A percentile compares a stretch with the other conserved stretches of the same genome.
phyloP scores from a whole-genome alignment of 345 rosid species.

The Pelargonium nanum region DNA sequence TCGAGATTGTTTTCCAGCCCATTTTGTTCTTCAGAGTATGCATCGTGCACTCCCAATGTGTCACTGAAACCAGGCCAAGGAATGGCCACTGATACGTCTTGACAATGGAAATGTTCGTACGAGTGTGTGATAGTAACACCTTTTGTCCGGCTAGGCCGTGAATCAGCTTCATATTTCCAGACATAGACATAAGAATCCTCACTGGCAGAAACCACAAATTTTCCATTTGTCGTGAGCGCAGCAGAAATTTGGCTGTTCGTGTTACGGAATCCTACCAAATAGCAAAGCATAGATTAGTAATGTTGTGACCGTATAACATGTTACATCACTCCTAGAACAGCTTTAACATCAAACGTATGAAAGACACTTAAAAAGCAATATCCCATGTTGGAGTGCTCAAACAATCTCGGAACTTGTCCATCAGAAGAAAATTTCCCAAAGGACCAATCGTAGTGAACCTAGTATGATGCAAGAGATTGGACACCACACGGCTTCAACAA shows the following conservation, averaged over 20 bases:
- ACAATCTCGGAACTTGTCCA: no score
- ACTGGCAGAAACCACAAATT: slow-evolving; percentile 80
- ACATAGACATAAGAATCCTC: slow-evolving; percentile 91
- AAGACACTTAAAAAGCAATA: no score
- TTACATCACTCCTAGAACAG: no score
- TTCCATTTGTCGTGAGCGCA: slow-evolving; percentile 66
- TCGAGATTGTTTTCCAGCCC: slow-evolving; percentile 35
- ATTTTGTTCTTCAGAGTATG: slow-evolving; percentile 30
- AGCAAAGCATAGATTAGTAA: slow-evolving; percentile 6
- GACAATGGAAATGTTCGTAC: slow-evolving; percentile 82
- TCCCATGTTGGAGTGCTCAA: no score
- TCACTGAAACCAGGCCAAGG: slow-evolving; percentile 84
- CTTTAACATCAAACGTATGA: no score
- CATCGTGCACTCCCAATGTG: slow-evolving; percentile 34
- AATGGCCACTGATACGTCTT: slow-evolving; percentile 73
- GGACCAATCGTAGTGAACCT: no score
- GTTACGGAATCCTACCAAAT: slow-evolving; percentile 74
- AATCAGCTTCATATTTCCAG: slow-evolving; percentile 82
- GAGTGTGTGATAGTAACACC: slow-evolving; percentile 53
- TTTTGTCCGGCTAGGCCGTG: slow-evolving; percentile 64
- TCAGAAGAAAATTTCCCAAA: no score
- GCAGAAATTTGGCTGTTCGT: slow-evolving; percentile 87
- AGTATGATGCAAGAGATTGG: no score
- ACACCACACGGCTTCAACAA: no score
- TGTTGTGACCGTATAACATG: not conserved